Evolutionary conservation across 495 filamentous ascomycete species (phyloP), one percentile per base, ranked within the genome.

Genomic region (Lophiotrema nucula): DNA sequence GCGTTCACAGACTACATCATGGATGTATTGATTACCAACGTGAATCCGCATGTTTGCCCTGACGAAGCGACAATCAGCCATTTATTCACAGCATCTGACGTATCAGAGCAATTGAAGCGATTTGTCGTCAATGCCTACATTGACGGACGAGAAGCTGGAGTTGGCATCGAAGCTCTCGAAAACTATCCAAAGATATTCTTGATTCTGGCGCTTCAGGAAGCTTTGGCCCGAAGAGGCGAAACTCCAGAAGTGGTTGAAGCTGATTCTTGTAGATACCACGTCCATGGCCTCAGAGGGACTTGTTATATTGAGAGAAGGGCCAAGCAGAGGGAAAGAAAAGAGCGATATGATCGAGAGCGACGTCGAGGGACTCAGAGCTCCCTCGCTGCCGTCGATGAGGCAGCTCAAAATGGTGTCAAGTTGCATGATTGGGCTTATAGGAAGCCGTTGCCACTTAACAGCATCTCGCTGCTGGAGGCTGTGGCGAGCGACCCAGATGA

Each of bases 1-100:
- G 52, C 6, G 2, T 56, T 56, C 42, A 16, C 41, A 4, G 52
- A 56, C 23, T 47, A 28, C 19, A 19, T 38, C 8, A 13, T 47
- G 16, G 42, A 47, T 19, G 11, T 37, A 5, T 18, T 56, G 16
- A 16, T 2, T 1, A 19, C 18, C 2, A 46, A 35, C 8, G 10
- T 56, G 6, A 6, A 16, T 3, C 12, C n/a, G 3, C 5, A 10
- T 13, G 24, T 13, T 3, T n/a, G 21, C 13, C 16, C 42, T 11
- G 25, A 27, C 21, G 3, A 3, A 4, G 21, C 24, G 26, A 47
- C 41, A 35, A 35, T 8, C 31, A 35, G 15, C 15, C 31, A 35
- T 35, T 8, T 35, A 35, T 8, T 15, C 8, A 35, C 31, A 35
- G 31, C 31, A 35, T 35, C 15, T 35, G 8, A 15, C 8, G 8